Base-by-base conservation (phyloP, 75 land plant species). In the Pinus albicaulis region DNA sequence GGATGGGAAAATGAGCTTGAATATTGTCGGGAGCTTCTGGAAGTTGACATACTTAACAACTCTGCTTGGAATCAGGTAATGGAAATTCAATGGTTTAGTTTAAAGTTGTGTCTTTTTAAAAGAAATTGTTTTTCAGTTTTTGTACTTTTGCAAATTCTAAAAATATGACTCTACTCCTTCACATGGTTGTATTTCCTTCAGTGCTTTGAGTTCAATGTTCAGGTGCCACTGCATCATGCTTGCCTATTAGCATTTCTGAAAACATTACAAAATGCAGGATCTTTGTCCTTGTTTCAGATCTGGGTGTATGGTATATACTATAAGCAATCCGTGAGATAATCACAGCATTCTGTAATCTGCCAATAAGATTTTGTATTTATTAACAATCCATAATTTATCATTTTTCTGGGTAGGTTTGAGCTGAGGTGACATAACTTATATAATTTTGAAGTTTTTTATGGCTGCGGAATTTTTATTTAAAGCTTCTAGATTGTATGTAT, bases 11-110 rank as follows among this genome's bases (percentile, higher is more conserved):
- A 82, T 64, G 99, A 96, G 73, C 95, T 94, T 65, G 89, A 86
- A 56, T 96, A 80, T 75, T 94, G 98, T 72, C 58, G 78, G 24
- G 14, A 81, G 76, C 87, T 96, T 11, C 85, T 96, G 25, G 81
- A 82, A 75, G 84, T 86, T 61, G 99, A 96, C 75, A 58, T 90
- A 55, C 89, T 82, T 59, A 96, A 96, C 55, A 96, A 96, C 79
- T 96, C 99, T 80, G 99, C 95, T 64, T 97, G 99, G 99, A 97
- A 97, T 86, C 98, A 97, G 99, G 99, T 96, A 82, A 28, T 14
- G 15, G 0, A 2, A 15, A 0, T 24, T 69, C 22, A 34, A 12
- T 34, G 19, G 15, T 25, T 69, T 36, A 69, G 23, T 16, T 36
- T 48, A 48, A 48, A 48, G 53, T 48, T 48, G 3, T 44, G 52